phyloP scores from a whole-genome alignment of 345 rosid species.

The Microthlaspi erraticum region DNA sequence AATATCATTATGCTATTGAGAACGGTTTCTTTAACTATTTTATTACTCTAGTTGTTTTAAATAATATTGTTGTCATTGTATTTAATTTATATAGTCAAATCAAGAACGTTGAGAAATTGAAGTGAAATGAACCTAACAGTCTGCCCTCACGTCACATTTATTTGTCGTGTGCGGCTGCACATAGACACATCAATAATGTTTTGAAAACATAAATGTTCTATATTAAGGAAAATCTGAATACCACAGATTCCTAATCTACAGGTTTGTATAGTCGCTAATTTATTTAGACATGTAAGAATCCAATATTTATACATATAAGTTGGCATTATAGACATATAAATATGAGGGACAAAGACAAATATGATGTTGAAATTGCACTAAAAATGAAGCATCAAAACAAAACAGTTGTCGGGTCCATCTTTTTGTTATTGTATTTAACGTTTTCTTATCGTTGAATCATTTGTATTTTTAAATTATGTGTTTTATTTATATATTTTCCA shows the following conservation, averaged over 20 bases:
- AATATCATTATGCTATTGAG: not conserved
- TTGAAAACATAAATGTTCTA: conserved; percentile 11
- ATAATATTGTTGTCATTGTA: not conserved
- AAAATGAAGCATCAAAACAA: conserved; percentile 26
- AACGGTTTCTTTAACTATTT: too few species aligned
- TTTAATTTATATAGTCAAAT: conserved; percentile 24
- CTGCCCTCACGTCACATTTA: conserved; percentile 20
- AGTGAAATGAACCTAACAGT: conserved; percentile 34
- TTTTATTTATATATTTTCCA: conserved; percentile 4
- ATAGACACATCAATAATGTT: conserved; percentile 20
- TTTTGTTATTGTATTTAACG: conserved; percentile 9
- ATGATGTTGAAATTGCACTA: conserved; percentile 38
- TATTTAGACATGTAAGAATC: not conserved
- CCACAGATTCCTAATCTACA: conserved; percentile 29
- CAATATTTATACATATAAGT: not conserved
- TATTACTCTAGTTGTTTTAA: not conserved
- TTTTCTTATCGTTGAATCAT: conserved; percentile 12
- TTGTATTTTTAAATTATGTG: not conserved
- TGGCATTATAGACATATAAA: not conserved
- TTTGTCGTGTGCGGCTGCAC: conserved; percentile 24
- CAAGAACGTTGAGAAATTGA: conserved; percentile 14
- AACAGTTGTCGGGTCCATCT: conserved; percentile 31
- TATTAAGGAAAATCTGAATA: not conserved
- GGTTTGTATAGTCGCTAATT: conserved; percentile 18
- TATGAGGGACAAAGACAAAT: conserved; percentile 31